Conservation (phyloP, 176 grass and related monocot species). For the Elaeis guineensis region DNA sequence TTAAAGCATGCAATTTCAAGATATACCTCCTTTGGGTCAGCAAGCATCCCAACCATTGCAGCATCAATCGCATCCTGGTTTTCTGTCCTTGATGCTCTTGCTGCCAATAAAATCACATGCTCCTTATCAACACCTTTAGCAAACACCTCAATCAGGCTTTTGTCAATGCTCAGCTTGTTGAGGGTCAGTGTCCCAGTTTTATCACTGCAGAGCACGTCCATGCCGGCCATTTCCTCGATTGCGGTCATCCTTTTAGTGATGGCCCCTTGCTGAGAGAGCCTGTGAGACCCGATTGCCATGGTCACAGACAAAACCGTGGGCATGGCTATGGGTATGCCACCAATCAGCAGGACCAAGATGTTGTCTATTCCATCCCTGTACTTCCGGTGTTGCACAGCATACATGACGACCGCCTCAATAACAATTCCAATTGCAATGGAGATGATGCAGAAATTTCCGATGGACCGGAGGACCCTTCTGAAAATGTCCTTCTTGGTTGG, state of each 20-base stretch:
- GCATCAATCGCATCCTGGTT: slow-evolving; percentile 18
- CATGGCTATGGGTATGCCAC: slow-evolving; percentile 20
- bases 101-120: background rate
- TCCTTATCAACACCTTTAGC: background rate
- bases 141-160: slow-evolving; percentile 6
- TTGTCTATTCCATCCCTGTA: slow-evolving; percentile 12
- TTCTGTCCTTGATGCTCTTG: slow-evolving; percentile 7
- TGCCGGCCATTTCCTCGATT: slow-evolving; percentile 15
- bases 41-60: slow-evolving; percentile 10
- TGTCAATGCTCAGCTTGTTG: slow-evolving; percentile 16
- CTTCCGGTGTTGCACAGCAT: background rate
- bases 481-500: slow-evolving; percentile 12
- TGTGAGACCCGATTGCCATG: slow-evolving; percentile 14
- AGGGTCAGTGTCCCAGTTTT: slow-evolving; percentile 16
- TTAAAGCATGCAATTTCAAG: too few species aligned
- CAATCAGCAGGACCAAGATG: slow-evolving; percentile 18
- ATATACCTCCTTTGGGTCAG: slow-evolving; percentile 3
- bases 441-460: slow-evolving; percentile 16
- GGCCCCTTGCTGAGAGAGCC: slow-evolving; percentile 13
- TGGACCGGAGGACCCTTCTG: slow-evolving; percentile 7
- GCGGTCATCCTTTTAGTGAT: slow-evolving; percentile 21
- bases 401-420: slow-evolving; percentile 5
- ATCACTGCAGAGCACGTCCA: slow-evolving; percentile 24
- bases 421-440: slow-evolving; percentile 4
- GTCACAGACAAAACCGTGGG: slow-evolving; percentile 12